Conservation (phyloP, 495 filamentous ascomycete genomes). For the Penicillium roqueforti region DNA sequence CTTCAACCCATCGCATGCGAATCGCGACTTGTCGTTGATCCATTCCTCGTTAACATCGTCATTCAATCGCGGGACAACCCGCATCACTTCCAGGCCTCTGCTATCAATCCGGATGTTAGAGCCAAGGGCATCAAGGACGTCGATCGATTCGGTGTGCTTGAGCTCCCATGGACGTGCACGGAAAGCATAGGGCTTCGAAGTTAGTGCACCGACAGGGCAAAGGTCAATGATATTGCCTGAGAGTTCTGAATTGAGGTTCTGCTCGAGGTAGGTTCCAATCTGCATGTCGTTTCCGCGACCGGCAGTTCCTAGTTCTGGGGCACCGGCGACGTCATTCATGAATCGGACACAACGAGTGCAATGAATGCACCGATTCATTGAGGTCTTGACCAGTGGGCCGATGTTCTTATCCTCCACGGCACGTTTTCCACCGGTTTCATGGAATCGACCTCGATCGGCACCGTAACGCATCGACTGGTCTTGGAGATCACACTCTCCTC, state of each 20-base stretch:
- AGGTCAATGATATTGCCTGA: slow-evolving; percentile 98
- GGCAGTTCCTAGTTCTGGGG: slow-evolving; percentile 87
- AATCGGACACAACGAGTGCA: slow-evolving; percentile 97
- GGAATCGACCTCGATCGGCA: slow-evolving; percentile 91
- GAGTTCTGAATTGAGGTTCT: slow-evolving; percentile 84
- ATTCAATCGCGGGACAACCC: slow-evolving; percentile 84
- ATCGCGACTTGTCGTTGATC: slow-evolving; percentile 98
- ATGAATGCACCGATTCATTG: slow-evolving; percentile 99
- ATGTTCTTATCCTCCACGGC: slow-evolving; percentile 99
- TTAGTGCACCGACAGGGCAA: slow-evolving; percentile 93
- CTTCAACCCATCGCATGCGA: slow-evolving; percentile 95
- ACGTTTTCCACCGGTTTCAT: slow-evolving; percentile 91
- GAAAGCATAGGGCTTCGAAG: slow-evolving; percentile 97
- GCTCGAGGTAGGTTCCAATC: slow-evolving; percentile 96
- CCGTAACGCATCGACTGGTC: slow-evolving; percentile 99
- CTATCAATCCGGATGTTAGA: slow-evolving; percentile 93
- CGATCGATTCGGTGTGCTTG: slow-evolving; percentile 87
- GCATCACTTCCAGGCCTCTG: slow-evolving; percentile 94
- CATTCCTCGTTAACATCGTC: slow-evolving; percentile 99
- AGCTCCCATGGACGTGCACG: slow-evolving; percentile 95
- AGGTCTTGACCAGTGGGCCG: slow-evolving; percentile 96
- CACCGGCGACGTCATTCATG: slow-evolving; percentile 94
- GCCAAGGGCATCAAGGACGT: slow-evolving; percentile 87
- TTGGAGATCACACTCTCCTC: slow-evolving; percentile 97
- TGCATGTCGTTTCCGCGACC: slow-evolving; percentile 96